Percentiles rank a stretch among this genome's conserved stretches.
Evolutionary conservation across 768 basidiomycete genomes (phyloP).

Genomic region (Trametes punicea): DNA sequence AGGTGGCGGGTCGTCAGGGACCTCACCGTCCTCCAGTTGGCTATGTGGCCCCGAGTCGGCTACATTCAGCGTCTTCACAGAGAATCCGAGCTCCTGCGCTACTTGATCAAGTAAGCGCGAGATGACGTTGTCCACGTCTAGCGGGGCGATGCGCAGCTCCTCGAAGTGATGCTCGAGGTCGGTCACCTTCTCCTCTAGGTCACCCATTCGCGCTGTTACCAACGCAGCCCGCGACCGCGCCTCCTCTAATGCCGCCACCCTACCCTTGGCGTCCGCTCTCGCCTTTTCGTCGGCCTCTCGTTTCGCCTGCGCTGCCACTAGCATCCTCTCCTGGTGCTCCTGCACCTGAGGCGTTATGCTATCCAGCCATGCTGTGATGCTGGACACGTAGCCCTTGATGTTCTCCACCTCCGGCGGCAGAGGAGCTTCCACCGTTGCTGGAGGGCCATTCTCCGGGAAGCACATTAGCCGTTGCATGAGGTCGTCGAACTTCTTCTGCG

Average conservation of each 20-base stretch:
- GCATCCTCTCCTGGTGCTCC: neutral
- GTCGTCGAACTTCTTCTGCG: neutral
- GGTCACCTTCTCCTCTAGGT: conserved; percentile 4
- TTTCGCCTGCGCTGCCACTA: neutral
- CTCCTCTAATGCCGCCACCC: neutral
- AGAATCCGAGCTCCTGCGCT: neutral
- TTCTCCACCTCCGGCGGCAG: neutral
- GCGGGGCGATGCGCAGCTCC: neutral
- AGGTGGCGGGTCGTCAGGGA: neutral
- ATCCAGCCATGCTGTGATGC: neutral
- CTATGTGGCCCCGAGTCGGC: neutral
- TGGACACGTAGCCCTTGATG: neutral
- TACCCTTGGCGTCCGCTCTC: neutral
- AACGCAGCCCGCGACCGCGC: neutral
- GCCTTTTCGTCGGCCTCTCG: neutral
- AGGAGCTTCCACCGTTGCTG: neutral
- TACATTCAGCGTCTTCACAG: neutral
- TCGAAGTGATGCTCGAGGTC: conserved; percentile 7
- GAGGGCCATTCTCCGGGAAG: neutral
- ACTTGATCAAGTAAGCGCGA: neutral
- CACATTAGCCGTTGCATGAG: neutral
- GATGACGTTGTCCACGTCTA: neutral
- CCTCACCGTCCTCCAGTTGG: conserved; percentile 2
- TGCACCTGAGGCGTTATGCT: neutral
- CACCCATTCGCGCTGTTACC: neutral